Percentiles rank a stretch among this genome's conserved stretches.
Conservation (phyloP, 768 basidiomycete genomes). For the Galerina sulciceps region DNA sequence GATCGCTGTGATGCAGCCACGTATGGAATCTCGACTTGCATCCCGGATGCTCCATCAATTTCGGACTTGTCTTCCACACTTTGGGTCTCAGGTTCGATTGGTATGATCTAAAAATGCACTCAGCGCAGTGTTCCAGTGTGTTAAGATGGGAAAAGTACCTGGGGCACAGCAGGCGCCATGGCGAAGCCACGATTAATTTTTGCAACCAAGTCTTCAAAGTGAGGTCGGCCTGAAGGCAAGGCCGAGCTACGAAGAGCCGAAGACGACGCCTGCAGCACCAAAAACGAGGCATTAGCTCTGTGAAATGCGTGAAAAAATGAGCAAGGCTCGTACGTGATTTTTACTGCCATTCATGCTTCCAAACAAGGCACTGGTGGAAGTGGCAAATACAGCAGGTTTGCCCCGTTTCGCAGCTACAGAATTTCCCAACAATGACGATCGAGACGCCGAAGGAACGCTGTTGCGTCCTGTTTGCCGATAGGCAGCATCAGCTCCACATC, state of each 20-base stretch:
- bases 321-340: conserved; percentile 10
- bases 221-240: conserved; percentile 19
- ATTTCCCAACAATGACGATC: conserved; percentile 37
- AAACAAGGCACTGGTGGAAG: conserved; percentile 51
- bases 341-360: conserved; percentile 34
- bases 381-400: conserved; percentile 25
- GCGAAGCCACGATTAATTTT: conserved; percentile 71
- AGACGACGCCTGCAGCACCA: conserved; percentile 7
- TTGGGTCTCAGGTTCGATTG: conserved; percentile 11
- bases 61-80: conserved; percentile 15
- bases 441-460: conserved; percentile 13
- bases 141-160: conserved; percentile 29
- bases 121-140: neutral
- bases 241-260: neutral
- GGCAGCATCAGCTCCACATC: conserved; percentile 3
- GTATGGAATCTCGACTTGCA: conserved; percentile 77
- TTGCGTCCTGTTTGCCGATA: conserved; percentile 5
- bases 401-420: conserved; percentile 10
- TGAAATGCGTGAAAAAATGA: neutral
- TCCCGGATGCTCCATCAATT: conserved; percentile 34
- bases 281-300: neutral
- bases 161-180: conserved; percentile 57
- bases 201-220: conserved; percentile 59
- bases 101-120: conserved; percentile 2
- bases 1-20: conserved; percentile 68